phyloP scores from a whole-genome alignment of 805 yeast species.

The Zygosaccharomyces bisporus region DNA sequence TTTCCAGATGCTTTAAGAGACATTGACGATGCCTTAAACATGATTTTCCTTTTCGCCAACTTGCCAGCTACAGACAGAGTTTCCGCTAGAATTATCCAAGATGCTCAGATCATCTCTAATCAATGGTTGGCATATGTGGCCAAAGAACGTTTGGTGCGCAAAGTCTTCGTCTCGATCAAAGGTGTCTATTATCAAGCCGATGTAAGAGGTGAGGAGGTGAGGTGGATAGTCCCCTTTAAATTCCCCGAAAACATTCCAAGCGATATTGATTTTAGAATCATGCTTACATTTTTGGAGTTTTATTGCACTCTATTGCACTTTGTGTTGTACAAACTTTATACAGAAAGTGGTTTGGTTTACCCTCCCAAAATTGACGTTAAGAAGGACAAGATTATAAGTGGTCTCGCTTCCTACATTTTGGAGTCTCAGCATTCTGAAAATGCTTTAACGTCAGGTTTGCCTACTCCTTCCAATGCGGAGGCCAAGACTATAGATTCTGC shows the following conservation, averaged over 20 bases:
- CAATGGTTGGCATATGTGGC: constrained; percentile 96
- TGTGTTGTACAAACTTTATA: constrained; percentile 77
- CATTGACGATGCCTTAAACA: constrained; percentile 90
- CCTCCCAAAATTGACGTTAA: constrained; percentile 80
- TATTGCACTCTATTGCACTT: constrained; percentile 90
- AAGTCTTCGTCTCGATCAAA: constrained; percentile 93
- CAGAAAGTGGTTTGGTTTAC: constrained; percentile 79
- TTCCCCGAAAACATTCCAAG: constrained; percentile 93
- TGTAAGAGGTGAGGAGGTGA: constrained; percentile 84
- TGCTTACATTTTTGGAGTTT: constrained; percentile 94
- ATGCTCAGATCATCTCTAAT: constrained; percentile 80
- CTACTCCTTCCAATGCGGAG: constrained; percentile 23
- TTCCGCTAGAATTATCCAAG: constrained; percentile 74
- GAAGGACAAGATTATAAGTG: constrained; percentile 83
- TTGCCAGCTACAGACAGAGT: constrained; percentile 91
- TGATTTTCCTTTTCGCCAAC: constrained; percentile 89
- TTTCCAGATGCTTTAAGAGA: constrained; percentile 90
- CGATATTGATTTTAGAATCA: constrained; percentile 92
- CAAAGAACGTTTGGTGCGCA: constrained; percentile 71
- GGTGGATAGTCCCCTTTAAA: constrained; percentile 97
- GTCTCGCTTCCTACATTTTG: constrained; percentile 76
- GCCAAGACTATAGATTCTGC: constrained; percentile 36
- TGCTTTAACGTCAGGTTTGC: constrained; percentile 39
- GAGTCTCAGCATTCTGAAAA: constrained; percentile 43
- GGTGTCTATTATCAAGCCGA: constrained; percentile 94